Percentiles rank a stretch among this genome's conserved stretches.
phyloP scores from a whole-genome alignment of 108 stramenopile genomes.

The Bacterosira constricta region DNA sequence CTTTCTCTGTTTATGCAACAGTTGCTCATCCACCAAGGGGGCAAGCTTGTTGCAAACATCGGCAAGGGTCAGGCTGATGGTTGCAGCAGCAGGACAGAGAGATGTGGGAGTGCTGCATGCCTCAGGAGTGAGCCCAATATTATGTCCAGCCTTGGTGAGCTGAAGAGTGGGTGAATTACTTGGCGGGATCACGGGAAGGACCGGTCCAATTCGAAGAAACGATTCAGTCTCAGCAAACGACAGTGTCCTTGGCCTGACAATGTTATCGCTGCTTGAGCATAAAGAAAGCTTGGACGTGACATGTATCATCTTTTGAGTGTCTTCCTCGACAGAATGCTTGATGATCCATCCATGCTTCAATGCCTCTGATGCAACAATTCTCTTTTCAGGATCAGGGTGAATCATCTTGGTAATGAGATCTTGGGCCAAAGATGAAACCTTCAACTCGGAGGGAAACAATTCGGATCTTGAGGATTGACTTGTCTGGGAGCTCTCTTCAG shows the following conservation, averaged over 20 bases:
- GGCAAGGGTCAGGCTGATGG: constrained; percentile 35
- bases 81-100: not conserved
- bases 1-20: constrained; percentile 14
- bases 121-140: not conserved
- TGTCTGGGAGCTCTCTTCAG: constrained; percentile 36
- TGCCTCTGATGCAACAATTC: constrained; percentile 68
- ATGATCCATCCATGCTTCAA: constrained; percentile 71
- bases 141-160: not conserved
- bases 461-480: constrained; percentile 24
- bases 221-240: constrained; percentile 18
- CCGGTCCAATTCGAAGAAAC: constrained; percentile 29
- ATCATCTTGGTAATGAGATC: constrained; percentile 73
- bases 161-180: constrained; percentile 33
- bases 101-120: constrained; percentile 8
- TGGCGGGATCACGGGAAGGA: constrained; percentile 27
- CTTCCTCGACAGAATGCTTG: constrained; percentile 12
- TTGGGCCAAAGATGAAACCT: constrained; percentile 78
- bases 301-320: constrained; percentile 6
- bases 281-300: constrained; percentile 3
- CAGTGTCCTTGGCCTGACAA: constrained; percentile 21
- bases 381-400: constrained; percentile 60
- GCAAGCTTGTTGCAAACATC: constrained; percentile 48
- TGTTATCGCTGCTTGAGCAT: not conserved
- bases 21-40: constrained; percentile 20
- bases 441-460: constrained; percentile 63